Conservation (phyloP, 1,284 basidiomycete species). For the Laetiporus sulphureus region DNA sequence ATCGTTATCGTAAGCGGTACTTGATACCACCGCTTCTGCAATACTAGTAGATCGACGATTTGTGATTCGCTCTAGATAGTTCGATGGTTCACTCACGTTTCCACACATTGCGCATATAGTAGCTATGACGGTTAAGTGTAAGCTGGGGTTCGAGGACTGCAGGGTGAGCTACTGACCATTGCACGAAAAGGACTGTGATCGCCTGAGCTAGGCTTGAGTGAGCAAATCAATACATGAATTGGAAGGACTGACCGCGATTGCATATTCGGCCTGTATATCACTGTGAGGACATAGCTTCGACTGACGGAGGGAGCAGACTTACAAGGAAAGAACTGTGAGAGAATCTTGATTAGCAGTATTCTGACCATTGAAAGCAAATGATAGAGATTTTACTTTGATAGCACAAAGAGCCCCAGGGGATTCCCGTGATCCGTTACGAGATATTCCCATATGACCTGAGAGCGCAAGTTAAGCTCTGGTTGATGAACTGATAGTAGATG, state of each 20-base stretch:
- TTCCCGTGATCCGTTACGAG: not conserved
- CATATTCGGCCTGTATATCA: slow-evolving; percentile 2
- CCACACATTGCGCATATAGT: slow-evolving; percentile 5
- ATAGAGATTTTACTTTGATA: not conserved
- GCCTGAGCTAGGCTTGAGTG: not conserved
- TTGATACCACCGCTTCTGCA: not conserved
- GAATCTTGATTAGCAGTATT: too few species aligned
- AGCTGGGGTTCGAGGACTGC: too few species aligned
- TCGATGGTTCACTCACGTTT: not conserved
- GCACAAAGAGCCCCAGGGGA: not conserved
- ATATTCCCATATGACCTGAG: slow-evolving; percentile 1
- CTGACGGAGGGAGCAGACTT: not conserved
- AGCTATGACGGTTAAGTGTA: not conserved
- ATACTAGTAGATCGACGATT: slow-evolving; percentile 1
- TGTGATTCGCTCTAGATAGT: too few species aligned
- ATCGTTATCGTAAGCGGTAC: not conserved
- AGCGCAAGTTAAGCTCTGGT: not conserved
- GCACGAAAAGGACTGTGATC: slow-evolving; percentile 1
- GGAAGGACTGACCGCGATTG: not conserved
- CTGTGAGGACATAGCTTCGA: too few species aligned
- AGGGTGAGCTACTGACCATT: slow-evolving; percentile 3
- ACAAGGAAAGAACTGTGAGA: not conserved
- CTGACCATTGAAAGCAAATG: too few species aligned
- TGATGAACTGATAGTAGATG: not conserved
- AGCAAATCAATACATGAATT: not conserved